Evolutionary conservation across 1,284 basidiomycete species (phyloP), one percentile per base, ranked within the genome.

Genomic region (Rhodotorula glutinis): DNA sequence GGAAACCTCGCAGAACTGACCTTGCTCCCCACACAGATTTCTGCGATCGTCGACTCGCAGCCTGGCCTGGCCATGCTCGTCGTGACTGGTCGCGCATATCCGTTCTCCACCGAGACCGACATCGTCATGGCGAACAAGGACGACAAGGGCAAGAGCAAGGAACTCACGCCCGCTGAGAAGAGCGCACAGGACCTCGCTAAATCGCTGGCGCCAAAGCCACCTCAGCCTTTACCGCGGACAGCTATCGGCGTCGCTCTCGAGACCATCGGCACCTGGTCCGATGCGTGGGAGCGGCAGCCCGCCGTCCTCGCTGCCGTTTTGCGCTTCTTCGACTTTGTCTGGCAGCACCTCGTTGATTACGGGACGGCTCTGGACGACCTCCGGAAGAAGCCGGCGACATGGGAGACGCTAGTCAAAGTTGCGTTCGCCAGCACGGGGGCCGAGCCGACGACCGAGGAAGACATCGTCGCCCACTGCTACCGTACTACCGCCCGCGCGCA

Each of bases 31-130:
- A 13, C 19, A 11, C 63, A 72, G 93, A 86, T 95, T 33, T 83
- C 88, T 0, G 83, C 90, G 19, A 87, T 91, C 4, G 86, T 93
- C 27, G 87, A 91, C 70, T 88, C 87, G 63, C 92, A 95, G 75
- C 92, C 93, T 2, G 91, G 92, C 0, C 82, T 96, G 9, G 91
- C 91, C 0, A 85, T 85, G 53, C 82, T 96, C 23, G 88, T 95
- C 65, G 86, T 92, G 60, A 86, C 86, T 0, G 92, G 87, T 3
- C 84, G 84, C 85, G 78, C 84, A 19, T 69, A 64, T 47, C 83
- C 63, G 80, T 82, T 44, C 83, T 54, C 55, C 19, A 14, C 68
- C 40, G 55, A 78, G 27, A 23, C 33, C 47, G 40, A 59, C 58
- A 30, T 63, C 52, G 52, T 64, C 25, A 27, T 57, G 8, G 33